Evolutionary conservation across 345 rosid genomes (phyloP).

Genomic region (Euclidium syriacum): DNA sequence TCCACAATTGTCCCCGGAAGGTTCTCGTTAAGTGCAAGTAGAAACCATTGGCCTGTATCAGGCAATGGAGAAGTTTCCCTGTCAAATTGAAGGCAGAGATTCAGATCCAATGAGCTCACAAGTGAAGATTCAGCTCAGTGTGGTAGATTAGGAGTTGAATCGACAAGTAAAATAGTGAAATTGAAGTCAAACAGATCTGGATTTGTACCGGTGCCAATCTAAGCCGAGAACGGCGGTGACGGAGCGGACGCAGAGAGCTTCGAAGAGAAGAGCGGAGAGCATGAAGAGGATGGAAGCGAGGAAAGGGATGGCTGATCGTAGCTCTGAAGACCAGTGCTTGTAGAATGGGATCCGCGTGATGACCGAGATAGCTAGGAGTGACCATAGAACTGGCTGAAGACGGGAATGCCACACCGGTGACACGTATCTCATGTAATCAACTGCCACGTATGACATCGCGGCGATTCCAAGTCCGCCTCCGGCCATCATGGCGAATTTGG

Average conservation of each 20-base stretch:
- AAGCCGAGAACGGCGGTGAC: conserved; percentile 88
- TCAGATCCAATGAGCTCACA: background rate
- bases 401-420: conserved; percentile 81
- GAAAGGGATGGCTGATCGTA: conserved; percentile 68
- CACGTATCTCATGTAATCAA: conserved; percentile 77
- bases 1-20: conserved; percentile 66
- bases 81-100: background rate
- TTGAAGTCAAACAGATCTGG: conserved; percentile 11
- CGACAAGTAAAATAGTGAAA: background rate
- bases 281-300: conserved; percentile 67
- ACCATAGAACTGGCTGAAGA: conserved; percentile 83
- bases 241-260: conserved; percentile 81
- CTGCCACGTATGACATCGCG: conserved; percentile 69
- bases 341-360: conserved; percentile 70
- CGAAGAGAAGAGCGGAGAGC: conserved; percentile 74
- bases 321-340: conserved; percentile 79
- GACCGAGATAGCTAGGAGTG: conserved; percentile 53
- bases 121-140: background rate
- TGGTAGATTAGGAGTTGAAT: background rate
- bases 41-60: conserved; percentile 91
- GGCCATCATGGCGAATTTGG: conserved; percentile 28
- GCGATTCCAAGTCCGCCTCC: conserved; percentile 72
- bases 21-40: conserved; percentile 76
- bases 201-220: conserved; percentile 76
- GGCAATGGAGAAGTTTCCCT: conserved; percentile 80